Conservation (phyloP, 352 stramenopile species). For the Pythium volutum region DNA sequence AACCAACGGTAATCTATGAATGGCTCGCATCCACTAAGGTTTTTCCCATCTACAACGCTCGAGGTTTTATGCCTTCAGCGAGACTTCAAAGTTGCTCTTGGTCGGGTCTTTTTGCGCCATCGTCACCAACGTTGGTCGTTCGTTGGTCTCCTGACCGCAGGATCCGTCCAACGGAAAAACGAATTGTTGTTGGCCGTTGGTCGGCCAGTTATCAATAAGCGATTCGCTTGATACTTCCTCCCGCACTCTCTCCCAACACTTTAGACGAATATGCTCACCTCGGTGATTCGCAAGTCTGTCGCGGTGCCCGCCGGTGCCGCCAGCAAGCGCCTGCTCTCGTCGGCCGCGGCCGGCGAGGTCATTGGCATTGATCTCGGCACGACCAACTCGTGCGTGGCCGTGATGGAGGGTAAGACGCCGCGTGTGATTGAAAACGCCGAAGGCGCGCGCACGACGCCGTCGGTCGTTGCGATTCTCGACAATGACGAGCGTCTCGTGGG, state of each 20-base stretch:
- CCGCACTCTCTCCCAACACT: not conserved
- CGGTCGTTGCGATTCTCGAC: conserved; percentile 95
- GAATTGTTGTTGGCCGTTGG: not conserved
- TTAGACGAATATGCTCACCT: conserved; percentile 22
- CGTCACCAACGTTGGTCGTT: not conserved
- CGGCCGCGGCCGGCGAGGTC: conserved; percentile 33
- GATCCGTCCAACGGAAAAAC: conserved; percentile 3
- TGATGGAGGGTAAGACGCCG: conserved; percentile 93
- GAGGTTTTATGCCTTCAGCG: conserved; percentile 4
- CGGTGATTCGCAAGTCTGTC: conserved; percentile 27
- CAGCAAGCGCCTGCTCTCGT: conserved; percentile 25
- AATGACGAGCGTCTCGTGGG: conserved; percentile 92
- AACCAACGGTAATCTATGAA: conserved; percentile 2
- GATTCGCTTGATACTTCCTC: not conserved
- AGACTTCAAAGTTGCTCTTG: conserved; percentile 5
- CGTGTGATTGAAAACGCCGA: conserved; percentile 94
- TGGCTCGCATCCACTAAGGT: conserved; percentile 12
- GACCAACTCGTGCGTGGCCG: conserved; percentile 96
- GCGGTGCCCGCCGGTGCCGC: not conserved
- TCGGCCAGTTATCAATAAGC: conserved; percentile 29
- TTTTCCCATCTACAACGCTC: not conserved
- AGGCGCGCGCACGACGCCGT: conserved; percentile 94
- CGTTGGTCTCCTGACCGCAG: not conserved
- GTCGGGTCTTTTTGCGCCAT: conserved; percentile 1
- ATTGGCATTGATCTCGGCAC: conserved; percentile 98